Conservation (phyloP, 2,329 filamentous ascomycete genomes). For the Fusarium sororula region DNA sequence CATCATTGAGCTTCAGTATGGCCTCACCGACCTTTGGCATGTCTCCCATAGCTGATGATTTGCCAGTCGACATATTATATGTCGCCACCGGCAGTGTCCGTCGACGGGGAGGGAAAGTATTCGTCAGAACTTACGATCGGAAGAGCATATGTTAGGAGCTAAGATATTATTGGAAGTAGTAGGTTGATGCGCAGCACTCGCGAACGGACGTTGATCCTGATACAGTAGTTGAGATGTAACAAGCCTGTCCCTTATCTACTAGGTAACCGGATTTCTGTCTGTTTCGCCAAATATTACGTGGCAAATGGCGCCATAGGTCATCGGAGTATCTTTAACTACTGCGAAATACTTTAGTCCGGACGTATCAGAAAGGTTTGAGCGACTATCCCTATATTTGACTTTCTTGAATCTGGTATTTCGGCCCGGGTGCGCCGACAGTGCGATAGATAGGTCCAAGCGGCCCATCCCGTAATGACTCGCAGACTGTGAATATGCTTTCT, state of each 20-base stretch:
- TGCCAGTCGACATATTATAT: neutral
- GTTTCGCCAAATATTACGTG: neutral
- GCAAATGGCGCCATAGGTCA: neutral
- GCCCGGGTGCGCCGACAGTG: neutral
- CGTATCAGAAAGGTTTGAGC: neutral
- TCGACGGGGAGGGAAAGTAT: neutral
- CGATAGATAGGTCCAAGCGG: too few species aligned
- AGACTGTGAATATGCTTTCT: too few species aligned
- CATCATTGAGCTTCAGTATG: neutral
- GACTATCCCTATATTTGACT: neutral
- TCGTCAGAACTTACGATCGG: neutral
- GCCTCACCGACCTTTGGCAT: neutral
- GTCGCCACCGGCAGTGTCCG: neutral
- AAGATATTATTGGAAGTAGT: too few species aligned
- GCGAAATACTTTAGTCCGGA: neutral
- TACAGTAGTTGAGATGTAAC: neutral
- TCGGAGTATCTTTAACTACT: neutral
- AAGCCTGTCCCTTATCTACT: neutral
- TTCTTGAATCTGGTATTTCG: neutral
- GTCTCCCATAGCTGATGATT: neutral
- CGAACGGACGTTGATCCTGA: neutral
- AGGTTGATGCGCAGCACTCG: neutral
- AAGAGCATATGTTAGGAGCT: neutral
- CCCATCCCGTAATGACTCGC: too few species aligned
- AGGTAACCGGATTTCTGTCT: neutral